Percentiles rank a stretch among this genome's conserved stretches.
phyloP scores from a whole-genome alignment of 306 rosid species.

The Psophocarpus tetragonolobus region DNA sequence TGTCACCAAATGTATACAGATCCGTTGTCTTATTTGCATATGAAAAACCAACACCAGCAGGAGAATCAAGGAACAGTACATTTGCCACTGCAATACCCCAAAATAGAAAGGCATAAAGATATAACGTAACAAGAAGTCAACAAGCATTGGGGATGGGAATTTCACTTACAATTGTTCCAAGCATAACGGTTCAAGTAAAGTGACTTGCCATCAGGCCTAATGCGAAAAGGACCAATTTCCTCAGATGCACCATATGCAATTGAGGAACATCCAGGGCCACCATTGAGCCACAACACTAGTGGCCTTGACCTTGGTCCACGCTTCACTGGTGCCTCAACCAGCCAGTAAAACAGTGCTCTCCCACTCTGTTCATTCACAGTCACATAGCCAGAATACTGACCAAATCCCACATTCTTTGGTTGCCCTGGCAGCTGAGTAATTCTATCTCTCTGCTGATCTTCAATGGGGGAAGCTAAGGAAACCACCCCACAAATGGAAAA shows the following conservation, averaged over 20 bases:
- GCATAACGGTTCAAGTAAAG: slow-evolving; percentile 86
- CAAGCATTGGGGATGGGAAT: neutral
- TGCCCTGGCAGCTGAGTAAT: slow-evolving; percentile 78
- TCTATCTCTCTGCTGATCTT: slow-evolving; percentile 75
- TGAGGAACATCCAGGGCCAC: slow-evolving; percentile 99
- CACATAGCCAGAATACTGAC: slow-evolving; percentile 91
- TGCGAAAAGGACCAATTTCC: slow-evolving; percentile 91
- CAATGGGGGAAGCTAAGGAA: slow-evolving; percentile 46
- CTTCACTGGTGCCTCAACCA: slow-evolving; percentile 66
- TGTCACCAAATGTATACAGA: slow-evolving; percentile 80
- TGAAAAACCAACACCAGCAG: slow-evolving; percentile 98
- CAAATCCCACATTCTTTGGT: slow-evolving; percentile 68
- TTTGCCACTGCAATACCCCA: slow-evolving; percentile 76
- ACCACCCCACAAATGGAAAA: slow-evolving; percentile 47
- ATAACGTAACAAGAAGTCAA: neutral
- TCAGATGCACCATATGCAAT: slow-evolving; percentile 95
- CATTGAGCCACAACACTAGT: slow-evolving; percentile 92
- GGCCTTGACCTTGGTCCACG: slow-evolving; percentile 75
- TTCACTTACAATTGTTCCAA: slow-evolving; percentile 83
- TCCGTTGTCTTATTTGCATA: slow-evolving; percentile 77
- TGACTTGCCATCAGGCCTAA: slow-evolving; percentile 76
- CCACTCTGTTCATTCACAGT: slow-evolving; percentile 75
- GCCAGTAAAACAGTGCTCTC: slow-evolving; percentile 93
- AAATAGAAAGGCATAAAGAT: neutral
- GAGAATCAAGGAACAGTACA: slow-evolving; percentile 88